Percentiles rank a stretch among this genome's conserved stretches.
These are phyloP conservation scores for Ceratobasidium theobromae DNA, from an alignment of 1,284 basidiomycete genomes.

Conservation along the genomic window DNA sequence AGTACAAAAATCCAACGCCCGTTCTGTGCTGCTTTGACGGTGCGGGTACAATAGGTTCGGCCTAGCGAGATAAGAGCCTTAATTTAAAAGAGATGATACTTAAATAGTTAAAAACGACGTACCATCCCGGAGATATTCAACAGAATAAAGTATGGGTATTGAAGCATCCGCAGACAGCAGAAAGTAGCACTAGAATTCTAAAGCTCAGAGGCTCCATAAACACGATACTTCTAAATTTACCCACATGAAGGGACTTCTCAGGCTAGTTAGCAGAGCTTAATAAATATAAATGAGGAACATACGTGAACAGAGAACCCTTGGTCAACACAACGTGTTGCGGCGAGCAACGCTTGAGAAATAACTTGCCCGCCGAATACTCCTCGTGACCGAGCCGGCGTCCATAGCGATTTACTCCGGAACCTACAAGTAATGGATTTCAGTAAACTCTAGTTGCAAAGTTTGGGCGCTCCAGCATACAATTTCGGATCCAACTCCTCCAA, in stretches of 20 bases:
- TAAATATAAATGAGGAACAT: too few species aligned
- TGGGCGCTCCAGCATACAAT: constrained; percentile 42
- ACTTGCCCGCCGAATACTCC: constrained; percentile 85
- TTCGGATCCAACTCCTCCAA: constrained; percentile 79
- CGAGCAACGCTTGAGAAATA: constrained; percentile 81
- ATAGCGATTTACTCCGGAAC: constrained; percentile 73
- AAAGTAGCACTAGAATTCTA: constrained; percentile 70
- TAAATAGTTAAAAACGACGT: neutral
- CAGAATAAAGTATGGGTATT: constrained; percentile 79
- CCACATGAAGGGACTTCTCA: constrained; percentile 75
- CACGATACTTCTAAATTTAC: too few species aligned
- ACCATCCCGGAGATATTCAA: constrained; percentile 76
- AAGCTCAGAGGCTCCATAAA: too few species aligned
- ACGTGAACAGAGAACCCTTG: constrained; percentile 65
- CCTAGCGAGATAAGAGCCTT: constrained; percentile 44
- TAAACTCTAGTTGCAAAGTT: neutral
- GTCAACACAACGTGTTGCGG: constrained; percentile 73
- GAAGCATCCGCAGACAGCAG: constrained; percentile 73
- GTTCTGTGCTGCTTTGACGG: constrained; percentile 75
- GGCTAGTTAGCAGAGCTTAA: too few species aligned
- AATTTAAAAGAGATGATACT: neutral
- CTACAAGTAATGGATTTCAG: neutral
- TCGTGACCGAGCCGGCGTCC: constrained; percentile 63
- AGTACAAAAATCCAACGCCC: constrained; percentile 79
- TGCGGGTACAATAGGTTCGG: constrained; percentile 68